These are phyloP conservation scores for Pseudohalonectria lignicola DNA, from an alignment of 2,329 filamentous ascomycete species.

Conservation along the genomic window DNA sequence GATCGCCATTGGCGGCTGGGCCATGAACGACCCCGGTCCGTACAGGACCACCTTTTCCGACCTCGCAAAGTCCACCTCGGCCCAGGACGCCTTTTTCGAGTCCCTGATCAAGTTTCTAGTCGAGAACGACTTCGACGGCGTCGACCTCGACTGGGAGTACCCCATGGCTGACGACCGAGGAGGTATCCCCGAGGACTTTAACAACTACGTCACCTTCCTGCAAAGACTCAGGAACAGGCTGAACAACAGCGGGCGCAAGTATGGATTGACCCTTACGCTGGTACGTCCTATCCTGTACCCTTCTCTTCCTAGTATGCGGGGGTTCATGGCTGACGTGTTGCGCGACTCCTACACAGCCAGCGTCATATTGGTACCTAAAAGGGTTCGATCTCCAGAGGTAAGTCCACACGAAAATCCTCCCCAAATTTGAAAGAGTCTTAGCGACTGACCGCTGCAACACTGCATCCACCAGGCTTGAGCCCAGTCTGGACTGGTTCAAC, in stretches of 20 bases:
- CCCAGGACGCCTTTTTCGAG: slow-evolving; percentile 8
- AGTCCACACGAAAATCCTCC: too few species aligned
- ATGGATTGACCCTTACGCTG: too few species aligned
- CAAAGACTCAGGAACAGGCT: too few species aligned
- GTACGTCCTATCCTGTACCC: too few species aligned
- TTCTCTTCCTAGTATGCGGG: too few species aligned
- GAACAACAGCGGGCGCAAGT: too few species aligned
- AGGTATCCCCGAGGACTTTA: slow-evolving; percentile 8
- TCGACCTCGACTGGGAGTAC: slow-evolving; percentile 23
- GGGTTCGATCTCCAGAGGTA: too few species aligned
- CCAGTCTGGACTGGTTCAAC: slow-evolving; percentile 2
- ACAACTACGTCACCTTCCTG: slow-evolving; percentile 4
- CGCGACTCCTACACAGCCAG: not conserved
- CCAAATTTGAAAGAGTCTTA: too few species aligned
- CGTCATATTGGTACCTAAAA: too few species aligned
- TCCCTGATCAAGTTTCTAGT: slow-evolving; percentile 9
- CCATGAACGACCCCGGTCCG: slow-evolving; percentile 23
- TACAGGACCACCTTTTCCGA: slow-evolving; percentile 14
- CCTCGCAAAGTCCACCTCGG: slow-evolving; percentile 5
- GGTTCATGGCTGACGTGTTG: too few species aligned
- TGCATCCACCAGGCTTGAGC: not conserved
- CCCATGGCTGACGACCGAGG: slow-evolving; percentile 9
- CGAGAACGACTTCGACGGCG: slow-evolving; percentile 11
- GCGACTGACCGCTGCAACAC: too few species aligned
- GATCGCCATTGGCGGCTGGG: slow-evolving; percentile 29